These are phyloP conservation scores for Elymus sibiricus DNA, from an alignment of 176 grass and related monocot species.

Conservation along the genomic window DNA sequence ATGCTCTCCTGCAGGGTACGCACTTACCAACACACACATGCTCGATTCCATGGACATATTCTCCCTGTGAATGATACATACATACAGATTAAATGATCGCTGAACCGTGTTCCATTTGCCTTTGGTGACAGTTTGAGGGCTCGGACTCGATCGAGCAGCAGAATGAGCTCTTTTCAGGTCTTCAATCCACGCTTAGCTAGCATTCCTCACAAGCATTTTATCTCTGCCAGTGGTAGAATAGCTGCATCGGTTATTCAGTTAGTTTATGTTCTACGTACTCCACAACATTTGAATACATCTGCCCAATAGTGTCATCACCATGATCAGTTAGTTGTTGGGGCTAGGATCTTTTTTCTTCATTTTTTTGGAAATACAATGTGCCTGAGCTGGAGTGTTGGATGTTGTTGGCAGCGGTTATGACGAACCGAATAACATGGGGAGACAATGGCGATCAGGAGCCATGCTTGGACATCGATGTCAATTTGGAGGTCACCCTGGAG, in stretches of 20 bases:
- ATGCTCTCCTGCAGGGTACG: slow-evolving; percentile 88
- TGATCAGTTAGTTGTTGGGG: neutral
- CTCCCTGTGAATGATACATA: neutral
- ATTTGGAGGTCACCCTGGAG: slow-evolving; percentile 68
- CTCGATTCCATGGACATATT: neutral
- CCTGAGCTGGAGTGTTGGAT: neutral
- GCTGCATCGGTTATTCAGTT: neutral
- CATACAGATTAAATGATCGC: neutral
- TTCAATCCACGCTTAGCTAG: neutral
- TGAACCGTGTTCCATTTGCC: neutral
- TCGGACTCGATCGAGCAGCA: slow-evolving; percentile 57
- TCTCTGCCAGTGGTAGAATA: neutral
- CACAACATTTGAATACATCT: neutral
- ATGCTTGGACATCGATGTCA: slow-evolving; percentile 68
- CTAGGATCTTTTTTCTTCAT: too few relatives aligned
- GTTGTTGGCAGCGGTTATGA: slow-evolving; percentile 65
- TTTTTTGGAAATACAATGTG: neutral
- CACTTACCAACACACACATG: neutral
- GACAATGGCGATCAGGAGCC: slow-evolving; percentile 35
- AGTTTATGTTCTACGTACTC: too few relatives aligned
- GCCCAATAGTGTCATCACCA: neutral
- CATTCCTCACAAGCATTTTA: neutral
- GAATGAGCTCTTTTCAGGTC: slow-evolving; percentile 78
- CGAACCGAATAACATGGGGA: slow-evolving; percentile 73
- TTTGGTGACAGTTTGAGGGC: slow-evolving; percentile 68